Evolutionary conservation across 179 eudicot genomes (phyloP).

Genomic region (Silene noctiflora): DNA sequence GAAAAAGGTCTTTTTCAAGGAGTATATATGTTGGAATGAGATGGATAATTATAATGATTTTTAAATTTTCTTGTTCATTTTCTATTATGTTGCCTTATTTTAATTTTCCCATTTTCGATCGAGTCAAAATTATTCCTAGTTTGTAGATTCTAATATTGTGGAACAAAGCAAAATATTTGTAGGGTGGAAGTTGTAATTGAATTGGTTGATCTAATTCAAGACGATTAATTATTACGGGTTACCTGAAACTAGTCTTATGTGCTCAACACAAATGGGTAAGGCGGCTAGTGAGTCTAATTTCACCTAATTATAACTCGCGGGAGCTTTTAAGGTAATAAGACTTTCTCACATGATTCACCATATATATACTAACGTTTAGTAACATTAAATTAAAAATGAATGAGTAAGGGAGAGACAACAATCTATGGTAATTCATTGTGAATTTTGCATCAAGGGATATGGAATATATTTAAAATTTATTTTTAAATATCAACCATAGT

Average conservation of each 20-base stretch:
- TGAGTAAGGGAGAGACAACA: no score
- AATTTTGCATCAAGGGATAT: no score
- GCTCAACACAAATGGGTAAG: neutral
- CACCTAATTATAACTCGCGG: neutral
- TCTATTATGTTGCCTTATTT: neutral
- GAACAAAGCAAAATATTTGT: no score
- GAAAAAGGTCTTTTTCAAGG: slow-evolving; percentile 4
- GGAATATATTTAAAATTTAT: no score
- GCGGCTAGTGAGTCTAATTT: neutral
- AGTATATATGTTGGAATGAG: neutral
- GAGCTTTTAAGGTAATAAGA: neutral
- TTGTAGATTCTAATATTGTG: no score
- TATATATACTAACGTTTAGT: no score
- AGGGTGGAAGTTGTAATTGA: no score
- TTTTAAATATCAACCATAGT: no score
- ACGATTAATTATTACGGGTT: no score
- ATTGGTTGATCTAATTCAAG: no score
- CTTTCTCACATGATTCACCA: neutral
- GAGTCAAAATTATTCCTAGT: neutral
- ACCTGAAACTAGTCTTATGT: neutral
- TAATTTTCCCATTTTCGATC: neutral
- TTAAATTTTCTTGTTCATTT: neutral
- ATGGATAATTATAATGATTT: neutral
- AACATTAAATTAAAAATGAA: no score
- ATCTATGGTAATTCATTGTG: no score